Evolutionary conservation across 176 grass and related monocot genomes (phyloP).

Genomic region (Typha latifolia): DNA sequence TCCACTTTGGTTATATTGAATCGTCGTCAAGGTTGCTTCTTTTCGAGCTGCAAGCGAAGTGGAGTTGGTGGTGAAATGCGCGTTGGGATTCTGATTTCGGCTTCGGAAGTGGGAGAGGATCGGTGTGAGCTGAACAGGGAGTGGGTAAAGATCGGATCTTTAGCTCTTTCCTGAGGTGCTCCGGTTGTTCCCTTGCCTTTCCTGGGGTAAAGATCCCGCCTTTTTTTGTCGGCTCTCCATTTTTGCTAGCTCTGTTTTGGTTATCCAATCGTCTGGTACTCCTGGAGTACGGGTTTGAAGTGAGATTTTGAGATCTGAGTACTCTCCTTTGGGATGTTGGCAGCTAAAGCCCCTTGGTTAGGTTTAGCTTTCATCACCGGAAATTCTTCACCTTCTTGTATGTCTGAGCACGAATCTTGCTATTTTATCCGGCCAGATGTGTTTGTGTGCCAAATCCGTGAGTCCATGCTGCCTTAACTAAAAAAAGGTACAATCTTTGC

Average conservation of each 20-base stretch:
- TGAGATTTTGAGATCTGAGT: constrained; percentile 20
- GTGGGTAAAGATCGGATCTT: constrained; percentile 11
- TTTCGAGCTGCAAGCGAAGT: background rate
- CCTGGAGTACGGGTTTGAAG: constrained; percentile 3
- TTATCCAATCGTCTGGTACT: constrained; percentile 8
- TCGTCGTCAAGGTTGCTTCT: background rate
- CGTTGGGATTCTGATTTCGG: constrained; percentile 15
- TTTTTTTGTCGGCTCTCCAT: constrained; percentile 19
- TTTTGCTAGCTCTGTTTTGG: constrained; percentile 10
- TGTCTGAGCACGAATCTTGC: constrained; percentile 1
- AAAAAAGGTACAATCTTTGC: constrained; percentile 7
- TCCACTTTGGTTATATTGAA: background rate
- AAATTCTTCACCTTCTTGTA: constrained; percentile 6
- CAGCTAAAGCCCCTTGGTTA: background rate
- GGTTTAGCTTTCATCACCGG: background rate
- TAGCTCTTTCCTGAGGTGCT: constrained; percentile 6
- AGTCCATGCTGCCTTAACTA: constrained; percentile 13
- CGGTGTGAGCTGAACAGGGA: constrained; percentile 11
- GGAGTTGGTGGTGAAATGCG: background rate
- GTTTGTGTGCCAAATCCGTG: background rate
- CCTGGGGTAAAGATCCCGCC: constrained; percentile 24
- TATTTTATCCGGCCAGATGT: background rate
- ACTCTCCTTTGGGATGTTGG: background rate
- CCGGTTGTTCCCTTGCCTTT: constrained; percentile 22
- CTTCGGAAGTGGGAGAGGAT: constrained; percentile 28